Evolutionary conservation across 805 yeast genomes (phyloP), one percentile per base, ranked within the genome.

Genomic region (Wickerhamiella kazuoi): DNA sequence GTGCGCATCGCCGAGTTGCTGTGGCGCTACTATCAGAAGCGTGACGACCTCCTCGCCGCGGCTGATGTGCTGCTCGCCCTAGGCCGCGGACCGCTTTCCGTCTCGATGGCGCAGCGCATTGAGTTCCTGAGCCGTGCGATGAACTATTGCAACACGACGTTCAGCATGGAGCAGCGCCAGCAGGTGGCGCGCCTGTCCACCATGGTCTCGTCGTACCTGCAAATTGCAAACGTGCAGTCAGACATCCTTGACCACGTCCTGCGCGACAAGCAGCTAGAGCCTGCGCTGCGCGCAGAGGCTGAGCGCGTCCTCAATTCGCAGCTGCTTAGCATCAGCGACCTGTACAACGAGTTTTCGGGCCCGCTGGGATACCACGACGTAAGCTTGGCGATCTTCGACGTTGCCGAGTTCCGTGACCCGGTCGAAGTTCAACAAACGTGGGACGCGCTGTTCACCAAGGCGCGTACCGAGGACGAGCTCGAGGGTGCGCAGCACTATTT

Each of bases 121-220:
- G 95, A 86, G 57, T 83, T 71, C 54, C 64, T 90, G 40, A 81
- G 96, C 1, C 70, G 96, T 48, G 96, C 96, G 1, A 79, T 79
- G 56, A 94, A 94, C 2, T 84, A 82, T 62, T 79, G 94, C 56
- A 81, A 82, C 53, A 79, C 94, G 56, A 74, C 71, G 34, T 74
- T 84, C 45, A 79, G 87, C 20, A 81, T 87, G 23, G 71, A 68
- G 42, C 67, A 76, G 51, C 69, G 87, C 48, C 93, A 80, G 50
- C 74, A 75, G 44, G 76, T 83, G 69, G 72, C 76, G 21, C 74
- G 73, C 49, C 62, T 87, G 41, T 68, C 82, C 1, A 64, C 74
- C 9, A 64, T 69, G 49, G 78, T 86, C 30, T 78, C 74, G 47
- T 94, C 84, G 51, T 69, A 80, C 38, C 72, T 84, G 50, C 90